Evolutionary conservation across 345 rosid genomes (phyloP).

Genomic region (Eutrema heterophyllum): DNA sequence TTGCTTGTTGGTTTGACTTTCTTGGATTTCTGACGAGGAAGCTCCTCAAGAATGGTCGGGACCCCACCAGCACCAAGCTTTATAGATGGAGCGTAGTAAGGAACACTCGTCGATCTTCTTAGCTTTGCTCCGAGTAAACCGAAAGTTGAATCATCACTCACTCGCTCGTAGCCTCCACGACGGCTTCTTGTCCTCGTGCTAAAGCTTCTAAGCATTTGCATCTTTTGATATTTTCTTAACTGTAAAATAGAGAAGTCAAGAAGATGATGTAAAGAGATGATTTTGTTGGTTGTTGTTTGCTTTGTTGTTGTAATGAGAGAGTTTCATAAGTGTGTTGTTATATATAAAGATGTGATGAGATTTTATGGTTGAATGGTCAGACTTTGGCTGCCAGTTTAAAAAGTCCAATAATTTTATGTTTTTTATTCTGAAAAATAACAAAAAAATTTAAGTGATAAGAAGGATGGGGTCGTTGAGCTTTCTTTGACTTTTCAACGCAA

Average conservation of each 20-base stretch:
- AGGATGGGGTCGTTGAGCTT: background rate
- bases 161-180: conserved; percentile 44
- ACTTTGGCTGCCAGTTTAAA: background rate
- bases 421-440: background rate
- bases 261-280: conserved; percentile 6
- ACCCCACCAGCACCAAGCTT: conserved; percentile 24
- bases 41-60: conserved; percentile 23
- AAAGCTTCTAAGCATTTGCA: conserved; percentile 57
- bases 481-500: conserved; percentile 22
- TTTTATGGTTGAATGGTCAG: conserved; percentile 25
- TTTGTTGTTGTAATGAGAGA: conserved; percentile 13
- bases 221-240: background rate
- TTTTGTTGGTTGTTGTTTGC: background rate
- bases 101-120: conserved; percentile 31
- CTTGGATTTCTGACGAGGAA: conserved; percentile 31
- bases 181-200: conserved; percentile 47
- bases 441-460: background rate
- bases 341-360: conserved; percentile 9
- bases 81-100: conserved; percentile 31
- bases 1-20: conserved; percentile 37
- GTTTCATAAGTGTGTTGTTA: background rate
- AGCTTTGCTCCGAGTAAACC: conserved; percentile 32
- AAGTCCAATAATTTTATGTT: background rate
- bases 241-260: background rate
- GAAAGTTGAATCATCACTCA: conserved; percentile 37